Percentiles rank a stretch among this genome's conserved stretches.
phyloP scores from a whole-genome alignment of 1,139 yeast genomes.

The Diutina ranongensis region DNA sequence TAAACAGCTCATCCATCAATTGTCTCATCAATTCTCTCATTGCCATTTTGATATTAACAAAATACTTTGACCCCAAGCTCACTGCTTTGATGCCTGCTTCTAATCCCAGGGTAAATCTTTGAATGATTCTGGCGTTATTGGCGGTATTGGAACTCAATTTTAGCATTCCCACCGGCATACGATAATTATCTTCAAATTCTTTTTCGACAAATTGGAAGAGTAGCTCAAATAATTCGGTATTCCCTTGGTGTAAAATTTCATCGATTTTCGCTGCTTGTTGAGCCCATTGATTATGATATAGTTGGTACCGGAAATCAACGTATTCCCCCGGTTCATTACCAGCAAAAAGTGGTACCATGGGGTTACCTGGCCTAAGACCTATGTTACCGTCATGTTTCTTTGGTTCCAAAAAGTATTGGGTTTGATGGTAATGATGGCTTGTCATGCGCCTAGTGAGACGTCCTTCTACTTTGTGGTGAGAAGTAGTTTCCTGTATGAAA shows the following conservation, averaged over 20 bases:
- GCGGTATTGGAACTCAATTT: slow-evolving; percentile 47
- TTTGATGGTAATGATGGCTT: neutral
- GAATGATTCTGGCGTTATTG: slow-evolving; percentile 38
- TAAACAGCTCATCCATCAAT: slow-evolving; percentile 11
- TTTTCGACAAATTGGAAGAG: slow-evolving; percentile 18
- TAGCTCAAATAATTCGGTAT: slow-evolving; percentile 24
- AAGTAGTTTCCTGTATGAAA: too few relatives aligned
- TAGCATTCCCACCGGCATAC: slow-evolving; percentile 17
- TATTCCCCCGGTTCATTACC: slow-evolving; percentile 8
- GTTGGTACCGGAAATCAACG: slow-evolving; percentile 23
- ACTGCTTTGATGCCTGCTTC: slow-evolving; percentile 12
- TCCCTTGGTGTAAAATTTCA: slow-evolving; percentile 25
- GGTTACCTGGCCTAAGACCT: neutral
- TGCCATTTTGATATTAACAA: slow-evolving; percentile 29
- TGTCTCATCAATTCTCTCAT: slow-evolving; percentile 28
- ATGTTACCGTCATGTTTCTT: neutral
- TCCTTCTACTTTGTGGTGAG: neutral
- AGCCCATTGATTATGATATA: slow-evolving; percentile 30
- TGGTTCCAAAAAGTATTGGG: slow-evolving; percentile 1
- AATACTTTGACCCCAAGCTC: slow-evolving; percentile 28
- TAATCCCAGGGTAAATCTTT: slow-evolving; percentile 25
- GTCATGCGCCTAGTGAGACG: neutral
- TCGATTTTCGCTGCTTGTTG: slow-evolving; percentile 26
- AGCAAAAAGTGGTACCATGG: neutral
- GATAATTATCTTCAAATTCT: neutral